A percentile compares a stretch with the other conserved stretches of the same genome.
These are phyloP conservation scores for Nitzschia putrida DNA, from an alignment of 108 stramenopile species.

Conservation along the genomic window DNA sequence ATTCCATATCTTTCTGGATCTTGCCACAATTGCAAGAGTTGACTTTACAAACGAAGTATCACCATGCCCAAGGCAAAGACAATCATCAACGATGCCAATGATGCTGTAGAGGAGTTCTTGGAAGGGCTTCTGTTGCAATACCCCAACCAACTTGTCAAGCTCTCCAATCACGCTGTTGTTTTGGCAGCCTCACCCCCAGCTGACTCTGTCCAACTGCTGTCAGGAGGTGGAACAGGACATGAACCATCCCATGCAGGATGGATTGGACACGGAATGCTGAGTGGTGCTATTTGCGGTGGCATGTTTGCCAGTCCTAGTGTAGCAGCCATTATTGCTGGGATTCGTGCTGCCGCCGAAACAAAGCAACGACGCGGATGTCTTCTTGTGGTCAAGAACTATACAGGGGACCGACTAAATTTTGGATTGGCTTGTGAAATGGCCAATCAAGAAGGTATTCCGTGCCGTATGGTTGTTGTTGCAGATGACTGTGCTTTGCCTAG, in stretches of 20 bases:
- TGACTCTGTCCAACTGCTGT: slow-evolving; percentile 62
- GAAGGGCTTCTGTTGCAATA: slow-evolving; percentile 71
- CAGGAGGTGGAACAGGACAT: slow-evolving; percentile 96
- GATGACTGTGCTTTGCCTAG: slow-evolving; percentile 94
- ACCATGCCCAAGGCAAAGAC: slow-evolving; percentile 65
- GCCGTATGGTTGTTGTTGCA: slow-evolving; percentile 88
- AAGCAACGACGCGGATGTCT: slow-evolving; percentile 63
- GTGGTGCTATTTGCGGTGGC: slow-evolving; percentile 94
- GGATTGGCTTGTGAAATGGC: slow-evolving; percentile 95
- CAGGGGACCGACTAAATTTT: slow-evolving; percentile 97
- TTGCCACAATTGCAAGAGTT: no score
- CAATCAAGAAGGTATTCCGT: slow-evolving; percentile 61
- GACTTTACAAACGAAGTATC: not conserved
- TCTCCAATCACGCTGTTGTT: slow-evolving; percentile 70
- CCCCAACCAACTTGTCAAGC: slow-evolving; percentile 71
- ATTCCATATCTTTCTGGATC: no score
- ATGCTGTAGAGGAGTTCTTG: slow-evolving; percentile 81
- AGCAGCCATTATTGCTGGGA: slow-evolving; percentile 84
- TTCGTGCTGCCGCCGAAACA: slow-evolving; percentile 74
- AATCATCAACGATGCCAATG: slow-evolving; percentile 75
- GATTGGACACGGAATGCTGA: slow-evolving; percentile 92
- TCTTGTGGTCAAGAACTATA: slow-evolving; percentile 98
- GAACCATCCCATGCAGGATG: slow-evolving; percentile 97
- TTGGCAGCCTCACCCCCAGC: slow-evolving; percentile 32
- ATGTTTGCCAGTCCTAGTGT: slow-evolving; percentile 96